These are phyloP conservation scores for Blastomyces gilchristii DNA, from an alignment of 2,329 filamentous ascomycete genomes.

Conservation along the genomic window DNA sequence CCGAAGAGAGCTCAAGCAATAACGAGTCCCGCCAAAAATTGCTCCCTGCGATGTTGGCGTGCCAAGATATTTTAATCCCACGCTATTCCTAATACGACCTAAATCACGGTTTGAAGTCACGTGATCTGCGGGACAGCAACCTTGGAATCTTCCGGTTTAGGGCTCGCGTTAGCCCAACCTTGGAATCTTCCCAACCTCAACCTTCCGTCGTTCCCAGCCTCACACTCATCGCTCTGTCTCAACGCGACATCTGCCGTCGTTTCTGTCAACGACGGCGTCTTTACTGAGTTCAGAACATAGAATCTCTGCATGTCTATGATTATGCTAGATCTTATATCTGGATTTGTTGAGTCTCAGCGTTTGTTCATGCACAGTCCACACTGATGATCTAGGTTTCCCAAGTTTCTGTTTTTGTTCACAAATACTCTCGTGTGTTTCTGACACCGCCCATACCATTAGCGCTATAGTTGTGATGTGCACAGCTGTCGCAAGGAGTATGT, in stretches of 20 bases:
- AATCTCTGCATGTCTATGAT: neutral
- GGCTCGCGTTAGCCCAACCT: neutral
- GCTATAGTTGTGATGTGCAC: neutral
- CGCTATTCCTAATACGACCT: too few species aligned
- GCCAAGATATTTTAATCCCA: too few species aligned
- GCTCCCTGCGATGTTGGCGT: too few species aligned
- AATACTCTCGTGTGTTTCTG: neutral
- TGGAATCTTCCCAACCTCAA: neutral
- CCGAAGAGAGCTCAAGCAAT: too few species aligned
- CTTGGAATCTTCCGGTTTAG: neutral
- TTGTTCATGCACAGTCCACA: constrained; percentile 1
- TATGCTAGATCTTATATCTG: constrained; percentile 2
- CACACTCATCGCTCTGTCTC: neutral
- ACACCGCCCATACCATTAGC: neutral
- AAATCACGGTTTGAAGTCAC: neutral
- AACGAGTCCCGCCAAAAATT: too few species aligned
- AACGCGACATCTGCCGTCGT: neutral
- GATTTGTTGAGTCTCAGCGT: constrained; percentile 5
- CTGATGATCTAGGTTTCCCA: constrained; percentile 3
- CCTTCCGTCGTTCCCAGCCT: neutral
- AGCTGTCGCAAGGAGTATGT: constrained; percentile 5
- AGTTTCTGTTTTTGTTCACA: neutral
- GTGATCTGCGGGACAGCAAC: neutral
- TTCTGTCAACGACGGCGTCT: neutral
- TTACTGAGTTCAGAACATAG: neutral